Percentiles rank a stretch among this genome's conserved stretches.
These are phyloP conservation scores for Cutaneotrichosporon sp. DNA, from an alignment of 1,284 basidiomycete genomes.

Conservation along the genomic window DNA sequence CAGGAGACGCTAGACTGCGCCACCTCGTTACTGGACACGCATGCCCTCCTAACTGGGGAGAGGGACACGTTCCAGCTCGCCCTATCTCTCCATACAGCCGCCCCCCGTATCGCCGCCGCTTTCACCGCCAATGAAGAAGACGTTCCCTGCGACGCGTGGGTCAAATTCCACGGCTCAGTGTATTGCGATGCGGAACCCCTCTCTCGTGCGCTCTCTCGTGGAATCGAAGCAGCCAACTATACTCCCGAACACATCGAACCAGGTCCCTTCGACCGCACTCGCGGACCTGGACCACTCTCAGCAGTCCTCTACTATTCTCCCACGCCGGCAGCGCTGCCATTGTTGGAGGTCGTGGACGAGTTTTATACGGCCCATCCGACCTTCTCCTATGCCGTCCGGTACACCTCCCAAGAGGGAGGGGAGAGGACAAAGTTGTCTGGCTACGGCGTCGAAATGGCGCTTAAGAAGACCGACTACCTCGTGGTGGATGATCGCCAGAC, in stretches of 20 bases:
- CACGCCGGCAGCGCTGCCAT: constrained; percentile 60
- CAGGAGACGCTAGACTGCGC: constrained; percentile 34
- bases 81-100: constrained; percentile 44
- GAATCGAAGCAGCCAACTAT: constrained; percentile 52
- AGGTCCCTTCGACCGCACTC: constrained; percentile 67
- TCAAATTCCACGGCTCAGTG: constrained; percentile 78
- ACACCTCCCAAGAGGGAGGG: constrained; percentile 46
- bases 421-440: constrained; percentile 64
- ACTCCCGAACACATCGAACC: neutral
- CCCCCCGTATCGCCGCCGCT: constrained; percentile 46
- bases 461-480: constrained; percentile 97
- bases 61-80: constrained; percentile 56
- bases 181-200: constrained; percentile 71
- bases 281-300: constrained; percentile 52
- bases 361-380: constrained; percentile 56
- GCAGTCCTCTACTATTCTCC: constrained; percentile 72
- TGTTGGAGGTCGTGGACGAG: constrained; percentile 65
- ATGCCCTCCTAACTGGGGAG: constrained; percentile 32
- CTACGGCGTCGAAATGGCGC: constrained; percentile 84
- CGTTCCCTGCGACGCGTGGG: constrained; percentile 70
- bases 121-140: constrained; percentile 57
- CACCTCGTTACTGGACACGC: constrained; percentile 30
- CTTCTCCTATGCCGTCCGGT: constrained; percentile 73
- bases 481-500: constrained; percentile 75
- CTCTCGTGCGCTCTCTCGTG: constrained; percentile 59